Evolutionary conservation across 495 filamentous ascomycete species (phyloP), one percentile per base, ranked within the genome.

Genomic region (Tuber umbilicatum): DNA sequence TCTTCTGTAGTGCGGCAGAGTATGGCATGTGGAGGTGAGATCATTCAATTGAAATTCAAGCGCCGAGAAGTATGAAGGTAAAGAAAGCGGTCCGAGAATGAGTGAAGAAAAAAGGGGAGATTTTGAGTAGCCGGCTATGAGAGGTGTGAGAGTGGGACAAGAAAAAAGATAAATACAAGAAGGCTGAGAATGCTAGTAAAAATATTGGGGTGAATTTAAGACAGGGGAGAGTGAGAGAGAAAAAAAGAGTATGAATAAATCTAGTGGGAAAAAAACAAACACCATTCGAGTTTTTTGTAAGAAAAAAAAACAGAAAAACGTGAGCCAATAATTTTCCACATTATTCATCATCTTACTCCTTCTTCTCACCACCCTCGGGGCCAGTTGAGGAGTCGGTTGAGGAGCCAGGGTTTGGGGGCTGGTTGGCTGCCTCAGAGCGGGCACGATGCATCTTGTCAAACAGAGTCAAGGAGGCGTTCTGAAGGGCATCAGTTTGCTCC

Each of bases 401-500:
- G 3, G 55, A 6, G 17, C 12, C 55, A n/a, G 27, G 16, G 27
- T 19, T 4, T 12, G 35, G 55, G 27, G 55, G 17, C 31, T 64
- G 27, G 55, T 64, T 19, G 2, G 27, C 27, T 64, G 55, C 55
- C 12, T 94, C 93, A 78, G 84, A 81, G 78, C 93, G 89, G 70
- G 96, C 93, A 88, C 96, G 96, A 90, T 99, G 95, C 93, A 99
- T 97, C 91, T 99, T 97, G 87, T 98, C 95, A 85, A 99, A 99
- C 79, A 98, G 89, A 84, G 91, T 97, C 86, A 99, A 88, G 86
- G 92, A 94, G 75, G 95, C 93, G 82, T 90, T 92, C 86, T 98
- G 96, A 80, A 99, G 90, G 85, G 97, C 95, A 77, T 98, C 96
- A 76, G 91, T 94, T 92, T 98, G 97, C 86, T 92, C 90, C 90